Conservation (phyloP, 2,329 filamentous ascomycete genomes). For the Alternaria ventricosa region DNA sequence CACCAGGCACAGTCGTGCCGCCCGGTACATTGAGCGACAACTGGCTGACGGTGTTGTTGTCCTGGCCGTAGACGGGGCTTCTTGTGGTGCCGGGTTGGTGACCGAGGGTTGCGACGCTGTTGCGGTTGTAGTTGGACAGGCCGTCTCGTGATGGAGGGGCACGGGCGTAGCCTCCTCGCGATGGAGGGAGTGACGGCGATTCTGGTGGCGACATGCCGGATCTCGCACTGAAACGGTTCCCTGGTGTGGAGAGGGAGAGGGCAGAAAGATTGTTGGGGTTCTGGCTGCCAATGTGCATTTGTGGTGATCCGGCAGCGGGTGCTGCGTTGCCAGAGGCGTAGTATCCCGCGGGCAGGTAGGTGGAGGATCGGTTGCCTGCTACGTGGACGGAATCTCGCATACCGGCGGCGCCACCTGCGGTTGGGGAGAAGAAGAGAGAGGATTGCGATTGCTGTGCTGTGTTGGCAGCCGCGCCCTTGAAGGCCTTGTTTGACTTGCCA, state of each 20-base stretch:
- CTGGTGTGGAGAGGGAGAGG: conserved; percentile 36
- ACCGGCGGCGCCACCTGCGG: conserved; percentile 66
- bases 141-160: conserved; percentile 43
- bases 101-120: conserved; percentile 45
- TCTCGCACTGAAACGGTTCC: conserved; percentile 44
- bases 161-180: conserved; percentile 42
- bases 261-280: conserved; percentile 36
- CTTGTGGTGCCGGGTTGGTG: conserved; percentile 44
- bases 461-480: conserved; percentile 30
- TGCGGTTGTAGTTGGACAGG: conserved; percentile 43
- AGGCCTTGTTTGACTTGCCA: conserved; percentile 40
- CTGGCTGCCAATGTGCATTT: conserved; percentile 54
- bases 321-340: conserved; percentile 74
- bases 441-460: conserved; percentile 38
- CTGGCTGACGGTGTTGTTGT: conserved; percentile 65
- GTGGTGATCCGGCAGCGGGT: conserved; percentile 49
- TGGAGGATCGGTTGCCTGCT: conserved; percentile 68
- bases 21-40: conserved; percentile 67
- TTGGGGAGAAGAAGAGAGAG: conserved; percentile 94
- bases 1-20: conserved; percentile 57
- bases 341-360: conserved; percentile 89
- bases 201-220: conserved; percentile 44
- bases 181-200: conserved; percentile 46
- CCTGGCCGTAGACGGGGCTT: conserved; percentile 37
- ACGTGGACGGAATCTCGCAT: conserved; percentile 49